Conservation (phyloP, 805 yeast species). For the Saccharomycopsis sp. region DNA sequence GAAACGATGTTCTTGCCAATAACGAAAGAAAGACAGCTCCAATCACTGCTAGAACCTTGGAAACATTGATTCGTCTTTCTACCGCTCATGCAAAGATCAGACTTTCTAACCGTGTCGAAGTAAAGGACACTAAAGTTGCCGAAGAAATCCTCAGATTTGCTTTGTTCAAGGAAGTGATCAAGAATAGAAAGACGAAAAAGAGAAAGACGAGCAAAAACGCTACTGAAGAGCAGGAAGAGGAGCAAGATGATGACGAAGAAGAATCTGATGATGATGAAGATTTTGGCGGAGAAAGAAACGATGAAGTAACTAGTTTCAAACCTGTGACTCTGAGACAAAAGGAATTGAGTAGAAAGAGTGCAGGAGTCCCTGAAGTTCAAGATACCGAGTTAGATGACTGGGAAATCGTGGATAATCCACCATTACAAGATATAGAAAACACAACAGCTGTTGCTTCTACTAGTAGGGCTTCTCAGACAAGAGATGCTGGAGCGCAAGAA, state of each 20-base stretch:
- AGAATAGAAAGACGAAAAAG: conserved; percentile 30
- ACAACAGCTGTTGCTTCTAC: background rate
- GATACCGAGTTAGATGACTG: conserved; percentile 3
- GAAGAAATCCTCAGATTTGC: conserved; percentile 81
- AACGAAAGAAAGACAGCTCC: conserved; percentile 83
- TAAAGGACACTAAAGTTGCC: conserved; percentile 78
- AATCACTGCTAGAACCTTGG: conserved; percentile 96
- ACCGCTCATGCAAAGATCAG: conserved; percentile 98
- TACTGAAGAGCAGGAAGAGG: conserved; percentile 27
- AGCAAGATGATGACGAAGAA: conserved; percentile 25
- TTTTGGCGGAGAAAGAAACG: conserved; percentile 18
- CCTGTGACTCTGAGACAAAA: conserved; percentile 19
- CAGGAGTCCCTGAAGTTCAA: background rate
- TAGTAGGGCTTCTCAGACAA: background rate
- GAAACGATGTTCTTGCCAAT: conserved; percentile 61
- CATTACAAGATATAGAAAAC: conserved; percentile 2
- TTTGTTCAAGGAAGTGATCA: conserved; percentile 65
- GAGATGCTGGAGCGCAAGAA: conserved; percentile 27
- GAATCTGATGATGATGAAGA: conserved; percentile 21
- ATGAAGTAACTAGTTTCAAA: conserved; percentile 3
- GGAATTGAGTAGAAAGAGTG: background rate
- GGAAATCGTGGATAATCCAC: conserved; percentile 10
- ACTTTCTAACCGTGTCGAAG: conserved; percentile 65
- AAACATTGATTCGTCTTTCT: conserved; percentile 87
- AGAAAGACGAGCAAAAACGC: conserved; percentile 24